These are phyloP conservation scores for Cordyceps cicadae DNA, from an alignment of 2,329 filamentous ascomycete genomes.

Conservation along the genomic window DNA sequence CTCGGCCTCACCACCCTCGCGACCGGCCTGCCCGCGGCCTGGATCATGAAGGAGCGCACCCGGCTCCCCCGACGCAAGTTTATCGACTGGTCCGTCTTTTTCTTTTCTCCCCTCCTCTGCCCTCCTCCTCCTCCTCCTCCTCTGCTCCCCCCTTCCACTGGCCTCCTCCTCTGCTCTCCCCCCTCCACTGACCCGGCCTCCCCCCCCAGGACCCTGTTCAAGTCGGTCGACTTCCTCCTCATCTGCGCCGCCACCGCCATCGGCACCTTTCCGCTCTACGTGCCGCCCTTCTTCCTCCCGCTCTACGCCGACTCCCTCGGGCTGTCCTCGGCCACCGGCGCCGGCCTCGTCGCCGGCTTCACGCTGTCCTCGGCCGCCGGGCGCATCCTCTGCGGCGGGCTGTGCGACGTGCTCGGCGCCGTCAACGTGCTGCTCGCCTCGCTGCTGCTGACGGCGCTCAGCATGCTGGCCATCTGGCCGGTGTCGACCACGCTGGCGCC, in stretches of 20 bases:
- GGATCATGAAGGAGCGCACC: slow-evolving; percentile 40
- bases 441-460: slow-evolving; percentile 44
- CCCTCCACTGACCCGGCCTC: slow-evolving; percentile 13
- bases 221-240: slow-evolving; percentile 39
- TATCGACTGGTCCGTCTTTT: slow-evolving; percentile 38
- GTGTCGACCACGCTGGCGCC: slow-evolving; percentile 46
- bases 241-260: slow-evolving; percentile 47
- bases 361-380: slow-evolving; percentile 53
- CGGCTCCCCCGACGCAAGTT: slow-evolving; percentile 30
- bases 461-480: slow-evolving; percentile 55
- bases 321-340: slow-evolving; percentile 42
- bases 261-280: slow-evolving; percentile 51
- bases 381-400: slow-evolving; percentile 43
- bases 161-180: not conserved
- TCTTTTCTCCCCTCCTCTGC: too few species aligned
- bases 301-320: slow-evolving; percentile 48
- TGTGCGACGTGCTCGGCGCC: slow-evolving; percentile 46
- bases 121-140: too few species aligned
- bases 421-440: slow-evolving; percentile 47
- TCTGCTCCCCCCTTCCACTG: not conserved
- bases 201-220: slow-evolving; percentile 46
- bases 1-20: slow-evolving; percentile 42
- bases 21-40: slow-evolving; percentile 49
- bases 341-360: slow-evolving; percentile 52
- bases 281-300: slow-evolving; percentile 54